A percentile compares a stretch with the other conserved stretches of the same genome.
Conservation (phyloP, 805 yeast species). For the Zygotorulaspora chibaensis region DNA sequence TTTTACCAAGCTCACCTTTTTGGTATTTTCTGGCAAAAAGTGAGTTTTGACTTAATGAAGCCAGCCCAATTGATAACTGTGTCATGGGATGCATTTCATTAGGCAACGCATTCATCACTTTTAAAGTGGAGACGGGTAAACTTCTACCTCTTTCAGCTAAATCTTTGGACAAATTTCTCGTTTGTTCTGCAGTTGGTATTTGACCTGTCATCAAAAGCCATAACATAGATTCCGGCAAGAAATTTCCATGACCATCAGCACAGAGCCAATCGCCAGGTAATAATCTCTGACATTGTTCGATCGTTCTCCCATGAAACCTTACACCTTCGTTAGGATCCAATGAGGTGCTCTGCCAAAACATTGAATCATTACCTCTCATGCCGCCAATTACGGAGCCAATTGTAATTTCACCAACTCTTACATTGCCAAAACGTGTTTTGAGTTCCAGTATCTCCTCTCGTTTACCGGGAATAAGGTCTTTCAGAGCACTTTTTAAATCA, state of each 20-base stretch:
- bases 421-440: conserved; percentile 36
- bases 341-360: conserved; percentile 77
- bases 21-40: conserved; percentile 69
- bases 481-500: conserved; percentile 26
- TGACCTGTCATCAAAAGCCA: conserved; percentile 77
- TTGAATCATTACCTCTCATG: conserved; percentile 71
- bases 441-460: conserved; percentile 39
- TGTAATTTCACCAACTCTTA: conserved; percentile 43
- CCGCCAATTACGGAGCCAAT: conserved; percentile 56
- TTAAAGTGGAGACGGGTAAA: conserved; percentile 60
- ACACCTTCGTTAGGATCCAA: conserved; percentile 75
- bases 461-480: conserved; percentile 41
- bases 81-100: conserved; percentile 78
- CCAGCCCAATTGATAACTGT: conserved; percentile 70
- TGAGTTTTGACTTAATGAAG: conserved; percentile 69
- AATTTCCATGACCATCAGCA: conserved; percentile 49
- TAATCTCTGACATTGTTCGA: conserved; percentile 61
- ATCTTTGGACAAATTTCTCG: conserved; percentile 51
- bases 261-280: conserved; percentile 44
- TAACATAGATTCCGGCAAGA: conserved; percentile 71
- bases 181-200: conserved; percentile 59
- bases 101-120: conserved; percentile 60
- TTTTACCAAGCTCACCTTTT: conserved; percentile 56
- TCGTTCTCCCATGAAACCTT: conserved; percentile 73
- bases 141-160: conserved; percentile 56